Evolutionary conservation across 768 basidiomycete species (phyloP).

Genomic region (Leccinum aurantiacum): DNA sequence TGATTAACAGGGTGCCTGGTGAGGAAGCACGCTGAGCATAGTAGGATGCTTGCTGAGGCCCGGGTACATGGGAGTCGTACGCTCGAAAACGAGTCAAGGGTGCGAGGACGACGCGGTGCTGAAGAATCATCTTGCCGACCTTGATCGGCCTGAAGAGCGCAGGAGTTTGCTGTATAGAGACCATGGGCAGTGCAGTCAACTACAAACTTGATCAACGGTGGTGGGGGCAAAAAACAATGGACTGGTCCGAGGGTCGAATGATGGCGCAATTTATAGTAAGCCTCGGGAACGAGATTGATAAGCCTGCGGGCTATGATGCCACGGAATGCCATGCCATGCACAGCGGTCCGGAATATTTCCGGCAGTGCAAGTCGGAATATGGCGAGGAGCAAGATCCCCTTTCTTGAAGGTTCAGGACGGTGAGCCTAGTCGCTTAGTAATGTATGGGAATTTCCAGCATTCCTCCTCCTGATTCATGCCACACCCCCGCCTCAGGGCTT

Average conservation of each 20-base stretch:
- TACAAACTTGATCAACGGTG: background rate
- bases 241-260: background rate
- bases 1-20: constrained; percentile 38
- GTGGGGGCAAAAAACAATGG: background rate
- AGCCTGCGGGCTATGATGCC: no score
- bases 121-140: constrained; percentile 41
- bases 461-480: no score
- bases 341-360: no score
- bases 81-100: constrained; percentile 51
- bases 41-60: constrained; percentile 40
- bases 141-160: constrained; percentile 46
- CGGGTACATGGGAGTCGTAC: constrained; percentile 34
- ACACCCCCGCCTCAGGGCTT: no score
- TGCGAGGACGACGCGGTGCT: constrained; percentile 53
- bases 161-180: constrained; percentile 1
- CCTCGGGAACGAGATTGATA: no score
- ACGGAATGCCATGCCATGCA: background rate
- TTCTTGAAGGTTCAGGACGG: no score
- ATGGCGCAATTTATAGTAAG: background rate
- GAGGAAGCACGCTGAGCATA: constrained; percentile 47
- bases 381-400: no score
- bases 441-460: no score
- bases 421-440: no score
- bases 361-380: no score
- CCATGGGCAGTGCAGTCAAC: background rate